Evolutionary conservation across 139 green algal species (phyloP), one percentile per base, ranked within the genome.

Genomic region (Closterium sp.): DNA sequence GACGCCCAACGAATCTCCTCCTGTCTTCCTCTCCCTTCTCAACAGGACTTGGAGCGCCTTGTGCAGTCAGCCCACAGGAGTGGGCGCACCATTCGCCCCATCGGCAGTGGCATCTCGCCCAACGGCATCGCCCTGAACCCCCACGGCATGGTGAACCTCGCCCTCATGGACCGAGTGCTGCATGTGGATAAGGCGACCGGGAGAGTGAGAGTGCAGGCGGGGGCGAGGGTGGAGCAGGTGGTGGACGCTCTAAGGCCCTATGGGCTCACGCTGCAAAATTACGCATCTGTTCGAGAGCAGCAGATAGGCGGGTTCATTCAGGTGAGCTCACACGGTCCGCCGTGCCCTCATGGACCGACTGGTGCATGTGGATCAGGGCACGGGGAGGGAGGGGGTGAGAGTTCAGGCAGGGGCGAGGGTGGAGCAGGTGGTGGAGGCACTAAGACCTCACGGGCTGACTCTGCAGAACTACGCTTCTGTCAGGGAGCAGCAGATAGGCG

Each of bases 391-490:
- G 38, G 38, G 38, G 34, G 94, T 95, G 66, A 96, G 95, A 0
- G 96, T 98, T 19, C 96, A 98, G 94, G 96, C 97, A 0, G 97
- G 97, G 2, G 94, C 91, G 2, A 90, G 96, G 0, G 96, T 98
- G 43, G 93, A 97, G 91, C 93, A 97, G 38, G 93, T 98, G 34
- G 96, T 96, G 8, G 97, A 98, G 19, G 94, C 94, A 36, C 93
- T 99, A 33, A 94, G 96, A 87, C 92, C 92, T 19, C 92, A 99
- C 91, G 97, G 97, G 7, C 96, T 99, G 12, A 98, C 96, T 12
- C 96, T 99, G 84, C 95, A 98, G 93, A 99, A 99, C 95, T 99
- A 97, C 92, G 98, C 98, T 1, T 97, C 95, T 85, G 98, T 99
- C 34, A 93, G 96, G 28, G 98, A 99, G 95, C 98, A 99, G 96